Evolutionary conservation across 768 basidiomycete genomes (phyloP).

Genomic region (Agaricus subrufescens): DNA sequence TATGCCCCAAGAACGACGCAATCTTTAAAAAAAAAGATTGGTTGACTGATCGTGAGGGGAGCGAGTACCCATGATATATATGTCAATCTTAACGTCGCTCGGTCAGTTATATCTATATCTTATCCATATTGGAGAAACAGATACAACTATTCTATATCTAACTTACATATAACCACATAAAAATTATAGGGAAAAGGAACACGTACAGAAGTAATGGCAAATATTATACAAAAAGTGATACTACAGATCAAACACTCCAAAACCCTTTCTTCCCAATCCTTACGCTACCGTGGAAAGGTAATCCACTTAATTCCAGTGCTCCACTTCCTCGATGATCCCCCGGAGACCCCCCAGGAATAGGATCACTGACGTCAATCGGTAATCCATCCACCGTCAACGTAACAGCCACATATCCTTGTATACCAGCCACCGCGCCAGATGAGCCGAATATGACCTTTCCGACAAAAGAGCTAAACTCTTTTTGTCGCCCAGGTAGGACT

Average conservation of each 20-base stretch:
- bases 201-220: too few relatives aligned
- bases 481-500: constrained; percentile 74
- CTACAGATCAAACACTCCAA: background rate
- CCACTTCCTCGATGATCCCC: constrained; percentile 23
- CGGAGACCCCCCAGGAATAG: constrained; percentile 12
- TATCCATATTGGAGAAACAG: too few relatives aligned
- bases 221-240: background rate
- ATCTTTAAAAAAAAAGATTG: too few relatives aligned
- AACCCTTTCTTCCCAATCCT: constrained; percentile 53
- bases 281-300: constrained; percentile 68
- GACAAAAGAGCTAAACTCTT: constrained; percentile 72
- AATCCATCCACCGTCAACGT: constrained; percentile 55
- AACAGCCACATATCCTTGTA: constrained; percentile 61
- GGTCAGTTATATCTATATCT: too few relatives aligned
- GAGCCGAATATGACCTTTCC: constrained; percentile 72
- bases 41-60: too few relatives aligned
- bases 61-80: too few relatives aligned
- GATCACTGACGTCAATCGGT: constrained; percentile 34
- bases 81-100: too few relatives aligned
- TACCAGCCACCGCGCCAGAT: constrained; percentile 63
- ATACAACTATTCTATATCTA: too few relatives aligned
- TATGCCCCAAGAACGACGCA: too few relatives aligned
- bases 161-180: too few relatives aligned
- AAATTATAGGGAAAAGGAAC: too few relatives aligned
- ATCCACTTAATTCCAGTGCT: constrained; percentile 50